Conservation (phyloP, 345 rosid species). For the Citrus medica region DNA sequence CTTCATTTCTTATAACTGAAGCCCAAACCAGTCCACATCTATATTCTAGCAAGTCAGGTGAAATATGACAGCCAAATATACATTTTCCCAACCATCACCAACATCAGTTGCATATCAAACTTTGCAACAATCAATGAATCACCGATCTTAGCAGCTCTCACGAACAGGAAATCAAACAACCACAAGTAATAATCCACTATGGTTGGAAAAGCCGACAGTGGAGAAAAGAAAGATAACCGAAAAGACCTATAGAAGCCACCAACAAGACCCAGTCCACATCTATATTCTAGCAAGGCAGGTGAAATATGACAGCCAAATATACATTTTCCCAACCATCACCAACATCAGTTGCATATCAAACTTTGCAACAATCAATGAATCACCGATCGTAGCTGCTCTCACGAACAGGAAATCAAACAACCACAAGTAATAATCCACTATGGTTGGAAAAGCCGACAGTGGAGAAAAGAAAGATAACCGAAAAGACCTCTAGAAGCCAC, state of each 20-base stretch:
- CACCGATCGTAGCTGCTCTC: not conserved
- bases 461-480: not conserved
- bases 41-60: not conserved
- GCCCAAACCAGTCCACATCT: not conserved
- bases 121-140: not conserved
- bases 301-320: not conserved
- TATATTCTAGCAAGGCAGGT: not conserved
- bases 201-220: not conserved
- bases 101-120: not conserved
- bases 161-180: not conserved
- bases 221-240: not conserved
- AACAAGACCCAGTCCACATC: not conserved
- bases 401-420: not conserved
- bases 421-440: not conserved
- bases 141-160: not conserved
- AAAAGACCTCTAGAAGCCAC: not conserved
- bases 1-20: not conserved
- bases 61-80: not conserved
- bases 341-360: not conserved
- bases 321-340: conserved; percentile 3
- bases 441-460: not conserved
- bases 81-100: conserved; percentile 1
- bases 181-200: not conserved
- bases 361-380: not conserved
- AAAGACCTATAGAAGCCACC: not conserved